These are phyloP conservation scores for Erysimum cheiri DNA, from an alignment of 441 rosid species.

Conservation along the genomic window DNA sequence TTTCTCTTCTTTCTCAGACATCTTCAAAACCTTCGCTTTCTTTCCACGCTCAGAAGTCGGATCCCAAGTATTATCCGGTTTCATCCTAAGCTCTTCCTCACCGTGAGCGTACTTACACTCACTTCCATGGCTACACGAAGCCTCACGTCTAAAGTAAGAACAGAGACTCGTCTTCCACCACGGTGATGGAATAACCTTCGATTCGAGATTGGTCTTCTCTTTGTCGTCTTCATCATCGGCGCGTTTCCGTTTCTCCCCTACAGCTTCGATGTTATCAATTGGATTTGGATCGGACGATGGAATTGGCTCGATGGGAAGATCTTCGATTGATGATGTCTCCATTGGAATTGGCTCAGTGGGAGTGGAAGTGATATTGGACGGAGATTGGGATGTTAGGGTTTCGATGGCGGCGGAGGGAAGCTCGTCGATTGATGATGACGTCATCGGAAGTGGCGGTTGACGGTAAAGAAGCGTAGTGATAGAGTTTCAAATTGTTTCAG, in stretches of 20 bases:
- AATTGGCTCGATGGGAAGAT: background rate
- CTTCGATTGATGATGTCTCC: slow-evolving; percentile 4
- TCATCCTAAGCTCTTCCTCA: slow-evolving; percentile 81
- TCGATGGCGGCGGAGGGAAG: slow-evolving; percentile 39
- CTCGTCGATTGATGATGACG: slow-evolving; percentile 51
- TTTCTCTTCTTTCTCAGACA: slow-evolving; percentile 48
- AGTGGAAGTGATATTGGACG: background rate
- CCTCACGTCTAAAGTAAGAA: slow-evolving; percentile 77
- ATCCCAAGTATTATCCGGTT: slow-evolving; percentile 90
- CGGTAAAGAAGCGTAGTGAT: background rate
- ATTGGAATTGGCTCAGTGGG: background rate
- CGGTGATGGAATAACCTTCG: slow-evolving; percentile 42
- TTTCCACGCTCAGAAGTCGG: slow-evolving; percentile 89
- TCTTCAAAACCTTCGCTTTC: slow-evolving; percentile 49
- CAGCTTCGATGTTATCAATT: slow-evolving; percentile 34
- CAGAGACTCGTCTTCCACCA: slow-evolving; percentile 83
- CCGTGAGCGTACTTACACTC: slow-evolving; percentile 87
- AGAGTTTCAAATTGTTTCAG: background rate
- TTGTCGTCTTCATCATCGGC: slow-evolving; percentile 35
- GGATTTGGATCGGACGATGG: slow-evolving; percentile 30
- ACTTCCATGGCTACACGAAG: slow-evolving; percentile 74
- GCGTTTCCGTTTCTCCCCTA: slow-evolving; percentile 80
- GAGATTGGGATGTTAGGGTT: slow-evolving; percentile 43
- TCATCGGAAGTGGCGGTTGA: slow-evolving; percentile 35
- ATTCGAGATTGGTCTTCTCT: slow-evolving; percentile 21